These are phyloP conservation scores for Solanum dulcamara DNA, from an alignment of 257 asterid species.

Conservation along the genomic window DNA sequence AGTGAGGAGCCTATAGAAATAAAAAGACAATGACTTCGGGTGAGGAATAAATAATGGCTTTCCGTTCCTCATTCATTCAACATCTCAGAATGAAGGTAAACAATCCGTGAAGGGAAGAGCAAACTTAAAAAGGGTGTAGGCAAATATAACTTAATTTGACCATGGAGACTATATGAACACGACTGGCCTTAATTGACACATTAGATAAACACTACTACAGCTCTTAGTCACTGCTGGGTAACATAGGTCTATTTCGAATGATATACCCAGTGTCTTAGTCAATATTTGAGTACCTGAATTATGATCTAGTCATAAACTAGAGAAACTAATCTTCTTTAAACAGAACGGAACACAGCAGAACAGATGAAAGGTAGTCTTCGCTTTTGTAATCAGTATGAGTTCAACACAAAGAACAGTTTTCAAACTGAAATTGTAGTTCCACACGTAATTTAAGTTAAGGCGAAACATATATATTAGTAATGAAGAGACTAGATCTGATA, in stretches of 20 bases:
- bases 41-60: not conserved
- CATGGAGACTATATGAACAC: not conserved
- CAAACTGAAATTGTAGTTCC: not conserved
- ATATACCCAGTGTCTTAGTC: not conserved
- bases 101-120: not conserved
- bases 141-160: not conserved
- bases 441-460: not conserved
- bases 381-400: not conserved
- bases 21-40: not conserved
- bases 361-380: not conserved
- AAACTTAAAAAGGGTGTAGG: not conserved
- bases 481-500: not conserved
- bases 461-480: not conserved
- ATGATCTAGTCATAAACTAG: not conserved
- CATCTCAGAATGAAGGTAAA: not conserved
- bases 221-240: not conserved
- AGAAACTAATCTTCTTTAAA: not conserved
- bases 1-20: conserved; percentile 79
- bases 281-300: not conserved
- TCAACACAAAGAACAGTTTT: not conserved
- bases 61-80: not conserved
- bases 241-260: not conserved
- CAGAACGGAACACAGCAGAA: not conserved
- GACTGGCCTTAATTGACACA: not conserved
- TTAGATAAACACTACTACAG: not conserved